A percentile compares a stretch with the other conserved stretches of the same genome.
phyloP scores from a whole-genome alignment of 1,139 yeast species.

The Saccharomyces hybrid region DNA sequence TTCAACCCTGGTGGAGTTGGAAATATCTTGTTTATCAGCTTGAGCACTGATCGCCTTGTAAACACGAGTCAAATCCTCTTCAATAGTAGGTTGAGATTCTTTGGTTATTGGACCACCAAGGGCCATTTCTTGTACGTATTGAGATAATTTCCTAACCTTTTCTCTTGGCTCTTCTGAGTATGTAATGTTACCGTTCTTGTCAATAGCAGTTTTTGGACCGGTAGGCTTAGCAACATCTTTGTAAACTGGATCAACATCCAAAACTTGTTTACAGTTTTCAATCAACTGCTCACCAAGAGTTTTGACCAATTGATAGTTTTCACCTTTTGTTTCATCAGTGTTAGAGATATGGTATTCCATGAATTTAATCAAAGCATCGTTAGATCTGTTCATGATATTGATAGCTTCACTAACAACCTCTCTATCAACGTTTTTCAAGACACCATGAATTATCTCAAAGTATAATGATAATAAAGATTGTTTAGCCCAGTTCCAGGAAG shows the following conservation, averaged over 20 bases:
- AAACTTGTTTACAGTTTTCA: slow-evolving; percentile 88
- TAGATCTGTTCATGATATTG: slow-evolving; percentile 95
- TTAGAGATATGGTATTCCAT: slow-evolving; percentile 97
- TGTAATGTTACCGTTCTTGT: slow-evolving; percentile 76
- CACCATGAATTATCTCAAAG: slow-evolving; percentile 92
- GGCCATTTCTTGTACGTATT: slow-evolving; percentile 95
- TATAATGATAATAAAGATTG: slow-evolving; percentile 93
- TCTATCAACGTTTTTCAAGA: slow-evolving; percentile 77
- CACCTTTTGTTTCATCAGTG: slow-evolving; percentile 85
- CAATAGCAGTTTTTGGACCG: slow-evolving; percentile 87
- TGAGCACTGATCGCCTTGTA: slow-evolving; percentile 76
- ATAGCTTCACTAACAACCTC: slow-evolving; percentile 95
- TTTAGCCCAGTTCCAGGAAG: slow-evolving; percentile 99
- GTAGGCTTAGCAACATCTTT: slow-evolving; percentile 92
- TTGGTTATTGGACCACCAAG: slow-evolving; percentile 84
- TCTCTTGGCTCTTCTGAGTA: slow-evolving; percentile 85
- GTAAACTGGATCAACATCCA: slow-evolving; percentile 79
- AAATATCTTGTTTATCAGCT: slow-evolving; percentile 37
- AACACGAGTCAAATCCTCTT: slow-evolving; percentile 76
- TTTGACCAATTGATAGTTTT: slow-evolving; percentile 79
- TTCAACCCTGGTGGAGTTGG: slow-evolving; percentile 60
- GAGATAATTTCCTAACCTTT: slow-evolving; percentile 88
- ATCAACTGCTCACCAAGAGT: slow-evolving; percentile 86
- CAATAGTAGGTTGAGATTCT: slow-evolving; percentile 57
- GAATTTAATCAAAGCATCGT: slow-evolving; percentile 86